Evolutionary conservation across 163 green algal species (phyloP).

Genomic region (Scenedesmus sp.): DNA sequence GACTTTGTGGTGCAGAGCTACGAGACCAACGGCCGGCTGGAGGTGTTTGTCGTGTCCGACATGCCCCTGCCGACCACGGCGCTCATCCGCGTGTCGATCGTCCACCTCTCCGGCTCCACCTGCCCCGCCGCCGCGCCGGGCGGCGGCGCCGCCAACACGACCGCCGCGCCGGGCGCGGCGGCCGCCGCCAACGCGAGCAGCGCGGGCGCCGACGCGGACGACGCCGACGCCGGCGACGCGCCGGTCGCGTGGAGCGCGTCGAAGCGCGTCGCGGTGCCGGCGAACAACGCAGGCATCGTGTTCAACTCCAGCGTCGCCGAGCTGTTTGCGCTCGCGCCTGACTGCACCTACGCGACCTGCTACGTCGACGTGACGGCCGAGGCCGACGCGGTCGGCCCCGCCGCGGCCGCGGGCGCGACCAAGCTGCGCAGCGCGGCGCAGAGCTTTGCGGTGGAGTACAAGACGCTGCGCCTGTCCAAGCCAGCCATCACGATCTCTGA

Average conservation of each 20-base stretch:
- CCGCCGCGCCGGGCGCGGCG: not conserved
- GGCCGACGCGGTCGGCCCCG: not conserved
- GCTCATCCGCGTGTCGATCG: conserved; percentile 5
- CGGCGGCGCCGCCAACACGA: not conserved
- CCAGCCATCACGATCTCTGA: not conserved
- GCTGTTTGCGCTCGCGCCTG: not conserved
- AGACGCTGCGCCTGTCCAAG: conserved; percentile 15
- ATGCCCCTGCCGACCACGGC: conserved; percentile 17
- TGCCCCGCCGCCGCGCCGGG: not conserved
- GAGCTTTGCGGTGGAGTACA: conserved; percentile 35
- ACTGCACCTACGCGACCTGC: conserved; percentile 26
- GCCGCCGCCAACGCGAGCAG: not conserved
- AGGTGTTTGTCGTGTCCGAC: conserved; percentile 39
- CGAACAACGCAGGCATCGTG: conserved; percentile 31
- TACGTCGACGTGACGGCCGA: conserved; percentile 28
- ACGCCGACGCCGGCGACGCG: too few species aligned
- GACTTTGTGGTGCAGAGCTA: conserved; percentile 42
- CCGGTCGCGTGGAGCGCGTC: conserved; percentile 8
- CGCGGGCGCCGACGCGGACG: too few species aligned
- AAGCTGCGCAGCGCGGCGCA: conserved; percentile 3
- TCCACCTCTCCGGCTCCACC: conserved; percentile 9
- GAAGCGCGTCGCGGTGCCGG: conserved; percentile 21
- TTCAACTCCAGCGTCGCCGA: conserved; percentile 34
- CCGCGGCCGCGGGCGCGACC: not conserved
- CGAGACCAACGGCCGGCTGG: conserved; percentile 27